These are phyloP conservation scores for Quercus lobata DNA, from an alignment of 331 rosid genomes.

Conservation along the genomic window DNA sequence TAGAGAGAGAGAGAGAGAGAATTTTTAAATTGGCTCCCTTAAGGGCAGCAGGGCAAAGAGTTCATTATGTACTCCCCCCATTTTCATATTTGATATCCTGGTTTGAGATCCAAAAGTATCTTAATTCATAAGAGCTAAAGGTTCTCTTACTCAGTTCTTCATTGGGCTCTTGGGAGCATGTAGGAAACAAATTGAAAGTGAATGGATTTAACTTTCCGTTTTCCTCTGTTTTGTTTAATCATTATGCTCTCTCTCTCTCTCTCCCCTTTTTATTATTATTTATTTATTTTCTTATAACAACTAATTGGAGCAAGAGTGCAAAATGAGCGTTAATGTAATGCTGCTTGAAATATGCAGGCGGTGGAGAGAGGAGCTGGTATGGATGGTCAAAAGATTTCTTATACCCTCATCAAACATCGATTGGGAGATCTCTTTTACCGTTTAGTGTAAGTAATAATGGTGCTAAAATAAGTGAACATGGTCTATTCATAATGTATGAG, in stretches of 20 bases:
- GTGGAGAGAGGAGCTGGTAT: conserved; percentile 97
- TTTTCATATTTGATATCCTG: not conserved
- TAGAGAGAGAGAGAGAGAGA: not conserved
- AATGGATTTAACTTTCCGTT: not conserved
- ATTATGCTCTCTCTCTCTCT: not conserved
- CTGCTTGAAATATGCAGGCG: conserved; percentile 47
- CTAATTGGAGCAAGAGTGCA: not conserved
- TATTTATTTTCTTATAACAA: not conserved
- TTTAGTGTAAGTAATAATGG: conserved; percentile 63
- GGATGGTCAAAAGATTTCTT: conserved; percentile 89
- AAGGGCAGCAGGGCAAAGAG: not conserved
- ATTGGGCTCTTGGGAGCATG: not conserved
- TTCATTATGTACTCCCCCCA: not conserved
- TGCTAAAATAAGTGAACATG: not conserved
- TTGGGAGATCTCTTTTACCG: conserved; percentile 98
- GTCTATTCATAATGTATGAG: not conserved
- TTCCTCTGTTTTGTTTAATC: not conserved
- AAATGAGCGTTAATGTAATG: not conserved
- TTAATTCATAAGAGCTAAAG: not conserved
- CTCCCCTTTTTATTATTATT: not conserved
- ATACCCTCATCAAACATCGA: conserved; percentile 85
- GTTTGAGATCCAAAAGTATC: not conserved
- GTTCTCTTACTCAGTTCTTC: not conserved
- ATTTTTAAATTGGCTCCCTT: not conserved
- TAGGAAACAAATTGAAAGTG: not conserved